Percentiles rank a stretch among this genome's conserved stretches.
Evolutionary conservation across 768 basidiomycete genomes (phyloP).

Genomic region (Termitomyces sp.): DNA sequence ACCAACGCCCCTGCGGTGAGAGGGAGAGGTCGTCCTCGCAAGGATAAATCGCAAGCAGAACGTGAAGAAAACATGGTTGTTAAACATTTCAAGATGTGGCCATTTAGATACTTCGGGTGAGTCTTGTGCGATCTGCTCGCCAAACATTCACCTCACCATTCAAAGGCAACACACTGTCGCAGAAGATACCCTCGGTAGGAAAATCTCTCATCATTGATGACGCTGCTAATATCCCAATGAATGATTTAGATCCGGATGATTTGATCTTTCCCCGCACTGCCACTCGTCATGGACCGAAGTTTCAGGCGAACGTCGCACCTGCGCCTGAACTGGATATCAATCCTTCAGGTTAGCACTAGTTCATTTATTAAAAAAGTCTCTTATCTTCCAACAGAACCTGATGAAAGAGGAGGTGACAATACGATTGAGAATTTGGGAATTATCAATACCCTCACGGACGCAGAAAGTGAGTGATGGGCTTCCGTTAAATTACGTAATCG

Average conservation of each 20-base stretch:
- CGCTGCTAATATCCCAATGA: slow-evolving; percentile 6
- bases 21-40: slow-evolving; percentile 72
- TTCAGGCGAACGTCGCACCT: slow-evolving; percentile 59
- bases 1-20: slow-evolving; percentile 68
- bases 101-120: slow-evolving; percentile 95
- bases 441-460: slow-evolving; percentile 56
- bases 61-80: slow-evolving; percentile 72
- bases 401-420: slow-evolving; percentile 62
- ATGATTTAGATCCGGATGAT: slow-evolving; percentile 83
- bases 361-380: not conserved
- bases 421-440: slow-evolving; percentile 70
- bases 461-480: slow-evolving; percentile 50
- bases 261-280: slow-evolving; percentile 93
- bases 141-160: not conserved
- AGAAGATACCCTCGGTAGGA: slow-evolving; percentile 82
- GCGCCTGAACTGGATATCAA: slow-evolving; percentile 34
- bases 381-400: slow-evolving; percentile 35
- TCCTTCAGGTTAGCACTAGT: slow-evolving; percentile 29
- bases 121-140: slow-evolving; percentile 20
- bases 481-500: slow-evolving; percentile 16
- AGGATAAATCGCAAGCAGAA: slow-evolving; percentile 67
- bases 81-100: slow-evolving; percentile 89
- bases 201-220: slow-evolving; percentile 8
- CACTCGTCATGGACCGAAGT: slow-evolving; percentile 86
- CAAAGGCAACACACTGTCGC: slow-evolving; percentile 82